phyloP scores from a whole-genome alignment of 805 yeast species.

The Saccharomycopsis fodiens region DNA sequence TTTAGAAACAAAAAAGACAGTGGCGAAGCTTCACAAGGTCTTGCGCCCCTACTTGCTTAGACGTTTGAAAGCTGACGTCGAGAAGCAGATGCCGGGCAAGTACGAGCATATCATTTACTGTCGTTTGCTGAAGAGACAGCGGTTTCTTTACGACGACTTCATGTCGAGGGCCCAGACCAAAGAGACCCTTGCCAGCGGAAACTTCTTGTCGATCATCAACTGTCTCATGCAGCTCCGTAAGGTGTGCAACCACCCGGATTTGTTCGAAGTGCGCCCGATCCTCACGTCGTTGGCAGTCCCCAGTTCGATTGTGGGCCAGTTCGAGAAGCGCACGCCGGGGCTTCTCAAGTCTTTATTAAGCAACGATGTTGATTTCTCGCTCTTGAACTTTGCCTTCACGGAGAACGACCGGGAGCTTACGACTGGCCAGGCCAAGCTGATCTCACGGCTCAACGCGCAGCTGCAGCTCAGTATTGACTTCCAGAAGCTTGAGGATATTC shows the following conservation, averaged over 20 bases:
- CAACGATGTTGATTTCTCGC: constrained; percentile 40
- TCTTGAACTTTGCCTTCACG: constrained; percentile 55
- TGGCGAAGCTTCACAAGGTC: constrained; percentile 84
- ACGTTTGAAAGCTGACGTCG: constrained; percentile 92
- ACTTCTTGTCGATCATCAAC: constrained; percentile 88
- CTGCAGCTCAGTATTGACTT: constrained; percentile 38
- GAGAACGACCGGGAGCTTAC: constrained; percentile 35
- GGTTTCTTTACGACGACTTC: constrained; percentile 89
- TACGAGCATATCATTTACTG: constrained; percentile 93
- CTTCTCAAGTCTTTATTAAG: constrained; percentile 34
- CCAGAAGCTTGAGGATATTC: constrained; percentile 31
- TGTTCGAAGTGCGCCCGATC: constrained; percentile 93
- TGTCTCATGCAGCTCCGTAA: constrained; percentile 97
- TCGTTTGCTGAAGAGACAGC: constrained; percentile 83
- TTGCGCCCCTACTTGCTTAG: constrained; percentile 87
- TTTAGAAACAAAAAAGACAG: constrained; percentile 76
- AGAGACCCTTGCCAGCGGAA: constrained; percentile 90
- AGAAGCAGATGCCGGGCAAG: constrained; percentile 97
- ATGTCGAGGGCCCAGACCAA: constrained; percentile 95
- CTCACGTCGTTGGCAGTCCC: constrained; percentile 81
- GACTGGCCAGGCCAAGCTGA: constrained; percentile 39
- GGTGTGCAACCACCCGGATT: constrained; percentile 83
- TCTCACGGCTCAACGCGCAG: constrained; percentile 40
- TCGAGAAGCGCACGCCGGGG: constrained; percentile 29
- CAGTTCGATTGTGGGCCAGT: constrained; percentile 44